Evolutionary conservation across 345 rosid species (phyloP), one percentile per base, ranked within the genome.

Genomic region (Populus ilicifolia): DNA sequence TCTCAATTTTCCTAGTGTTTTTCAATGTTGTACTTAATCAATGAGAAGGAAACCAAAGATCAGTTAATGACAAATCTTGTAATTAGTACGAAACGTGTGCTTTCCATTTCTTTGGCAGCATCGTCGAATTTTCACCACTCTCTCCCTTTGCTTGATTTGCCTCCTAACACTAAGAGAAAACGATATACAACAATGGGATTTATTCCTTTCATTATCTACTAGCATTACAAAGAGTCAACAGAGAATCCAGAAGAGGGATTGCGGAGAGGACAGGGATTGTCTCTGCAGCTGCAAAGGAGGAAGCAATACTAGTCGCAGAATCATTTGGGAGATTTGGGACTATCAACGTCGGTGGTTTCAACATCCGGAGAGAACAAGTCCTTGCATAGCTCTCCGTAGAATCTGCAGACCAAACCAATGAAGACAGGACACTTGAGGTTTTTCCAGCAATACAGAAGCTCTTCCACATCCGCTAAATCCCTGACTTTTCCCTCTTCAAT

Each of bases 391-490:
- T 94, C 99, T 18, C 91, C 96, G 38, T 93, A 90, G 88, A 93
- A 93, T 79, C 89, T 82, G 64, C 90, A 86, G 44, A 93, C 98
- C 72, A 94, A 76, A 82, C 86, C 91, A 62, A 86, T 62, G 83
- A 91, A 95, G 79, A 89, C 90, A 10, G 97, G 98, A 52, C 86
- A 86, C 76, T 87, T 90, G 12, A 95, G 91, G 85, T 85, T 93
- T 87, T 88, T 95, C 97, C 97, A 91, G 54, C 94, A 90, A 43
- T 83, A 85, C 43, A 93, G 89, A 80, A 95, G 97, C 85, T 95
- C 98, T 75, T 93, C 99, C 2, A 93, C 91, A 71, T 90, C 99
- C 84, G 77, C 87, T 80, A 93, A 80, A 62, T 91, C 97, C 73
- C 82, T 89, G 48, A 89, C 83, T 77, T 85, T 90, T 48, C 98